A percentile compares a stretch with the other conserved stretches of the same genome.
phyloP scores from a whole-genome alignment of 768 basidiomycete species.

The Albatrellus ellisii region DNA sequence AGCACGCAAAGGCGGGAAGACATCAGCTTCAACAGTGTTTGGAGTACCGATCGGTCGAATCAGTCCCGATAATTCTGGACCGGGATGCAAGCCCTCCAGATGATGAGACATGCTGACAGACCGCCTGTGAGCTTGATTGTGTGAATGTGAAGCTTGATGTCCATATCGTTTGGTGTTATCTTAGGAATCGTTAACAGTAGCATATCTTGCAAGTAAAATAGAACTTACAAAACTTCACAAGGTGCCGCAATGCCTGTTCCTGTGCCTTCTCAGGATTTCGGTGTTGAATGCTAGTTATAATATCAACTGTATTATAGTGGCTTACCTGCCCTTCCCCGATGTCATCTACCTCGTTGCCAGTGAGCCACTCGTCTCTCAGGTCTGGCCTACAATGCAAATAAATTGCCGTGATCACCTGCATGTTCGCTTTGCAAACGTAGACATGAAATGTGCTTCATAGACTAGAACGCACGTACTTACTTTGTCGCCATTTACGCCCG shows the following conservation, averaged over 20 bases:
- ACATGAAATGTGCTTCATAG: too few species aligned
- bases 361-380: slow-evolving; percentile 94
- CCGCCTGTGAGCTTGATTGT: slow-evolving; percentile 56
- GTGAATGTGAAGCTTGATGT: slow-evolving; percentile 32
- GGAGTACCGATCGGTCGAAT: slow-evolving; percentile 67
- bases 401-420: slow-evolving; percentile 99
- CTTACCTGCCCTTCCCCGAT: slow-evolving; percentile 81
- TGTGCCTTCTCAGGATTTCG: slow-evolving; percentile 47
- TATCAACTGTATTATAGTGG: slow-evolving; percentile 6
- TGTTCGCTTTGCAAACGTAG: slow-evolving; percentile 68
- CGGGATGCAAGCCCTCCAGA: slow-evolving; percentile 62
- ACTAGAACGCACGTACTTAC: slow-evolving; percentile 32
- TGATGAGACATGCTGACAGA: slow-evolving; percentile 77
- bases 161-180: slow-evolving; percentile 92
- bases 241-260: slow-evolving; percentile 85
- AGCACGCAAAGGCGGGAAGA: slow-evolving; percentile 89
- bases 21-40: slow-evolving; percentile 72
- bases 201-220: slow-evolving; percentile 1
- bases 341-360: slow-evolving; percentile 85
- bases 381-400: slow-evolving; percentile 97
- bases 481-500: slow-evolving; percentile 95
- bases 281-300: background rate
- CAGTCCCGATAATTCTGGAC: slow-evolving; percentile 61
- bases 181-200: slow-evolving; percentile 18
- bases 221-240: slow-evolving; percentile 85